A percentile compares a stretch with the other conserved stretches of the same genome.
Conservation (phyloP, 352 stramenopile genomes). For the Globisporangium nunn region DNA sequence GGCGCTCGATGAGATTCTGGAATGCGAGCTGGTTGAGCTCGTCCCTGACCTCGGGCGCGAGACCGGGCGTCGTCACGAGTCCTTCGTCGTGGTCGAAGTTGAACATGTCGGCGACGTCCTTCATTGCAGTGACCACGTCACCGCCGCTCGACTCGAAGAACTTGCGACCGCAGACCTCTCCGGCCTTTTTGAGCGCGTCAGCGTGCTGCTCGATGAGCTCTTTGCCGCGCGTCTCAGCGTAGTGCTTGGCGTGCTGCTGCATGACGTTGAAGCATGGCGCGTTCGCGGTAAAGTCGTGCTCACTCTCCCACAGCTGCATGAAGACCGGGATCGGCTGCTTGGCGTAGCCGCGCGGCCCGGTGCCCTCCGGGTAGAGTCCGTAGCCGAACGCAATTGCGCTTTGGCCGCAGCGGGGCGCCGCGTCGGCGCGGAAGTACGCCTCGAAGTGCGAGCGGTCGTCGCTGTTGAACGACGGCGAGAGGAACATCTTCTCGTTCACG, state of each 20-base stretch:
- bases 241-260: conserved; percentile 41
- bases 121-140: conserved; percentile 53
- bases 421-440: conserved; percentile 64
- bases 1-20: conserved; percentile 62
- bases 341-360: conserved; percentile 41
- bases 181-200: conserved; percentile 26
- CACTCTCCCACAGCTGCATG: conserved; percentile 76
- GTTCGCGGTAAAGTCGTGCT: conserved; percentile 73
- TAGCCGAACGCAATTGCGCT: conserved; percentile 64
- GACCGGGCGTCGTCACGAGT: conserved; percentile 32
- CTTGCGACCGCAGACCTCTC: conserved; percentile 35
- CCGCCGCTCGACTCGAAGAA: conserved; percentile 29
- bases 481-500: conserved; percentile 49
- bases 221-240: conserved; percentile 27
- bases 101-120: conserved; percentile 73
- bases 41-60: conserved; percentile 35
- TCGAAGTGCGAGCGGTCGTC: conserved; percentile 54
- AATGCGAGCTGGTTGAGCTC: conserved; percentile 57
- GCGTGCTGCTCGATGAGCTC: conserved; percentile 35
- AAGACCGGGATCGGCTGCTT: conserved; percentile 66
- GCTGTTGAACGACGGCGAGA: conserved; percentile 63
- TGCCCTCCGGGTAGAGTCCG: conserved; percentile 64
- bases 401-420: conserved; percentile 59
- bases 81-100: conserved; percentile 61
- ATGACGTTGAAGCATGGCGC: conserved; percentile 56